Evolutionary conservation across 306 rosid genomes (phyloP).

Genomic region (Citrullus mucosospermus): DNA sequence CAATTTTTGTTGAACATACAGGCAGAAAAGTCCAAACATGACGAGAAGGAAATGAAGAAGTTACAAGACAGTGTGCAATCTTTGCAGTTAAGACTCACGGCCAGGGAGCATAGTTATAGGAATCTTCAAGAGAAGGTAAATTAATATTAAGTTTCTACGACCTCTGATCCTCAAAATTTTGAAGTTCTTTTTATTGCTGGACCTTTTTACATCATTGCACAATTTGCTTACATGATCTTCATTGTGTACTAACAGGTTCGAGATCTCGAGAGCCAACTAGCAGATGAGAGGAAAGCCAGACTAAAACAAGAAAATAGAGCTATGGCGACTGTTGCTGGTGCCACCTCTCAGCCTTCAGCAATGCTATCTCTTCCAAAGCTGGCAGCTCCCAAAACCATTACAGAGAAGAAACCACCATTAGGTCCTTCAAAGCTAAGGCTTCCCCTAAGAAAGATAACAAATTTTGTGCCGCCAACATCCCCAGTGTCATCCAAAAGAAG

Average conservation of each 20-base stretch:
- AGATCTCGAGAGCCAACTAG: constrained; percentile 81
- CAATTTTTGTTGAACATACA: constrained; percentile 15
- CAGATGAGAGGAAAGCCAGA: constrained; percentile 77
- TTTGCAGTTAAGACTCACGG: constrained; percentile 60
- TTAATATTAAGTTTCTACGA: not conserved
- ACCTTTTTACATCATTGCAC: not conserved
- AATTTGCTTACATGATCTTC: not conserved
- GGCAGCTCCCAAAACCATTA: constrained; percentile 19
- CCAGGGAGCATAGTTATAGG: constrained; percentile 65
- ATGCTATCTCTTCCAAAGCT: constrained; percentile 17
- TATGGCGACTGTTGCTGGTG: constrained; percentile 15
- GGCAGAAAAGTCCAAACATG: constrained; percentile 80
- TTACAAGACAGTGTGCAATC: constrained; percentile 63
- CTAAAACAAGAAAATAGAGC: constrained; percentile 71
- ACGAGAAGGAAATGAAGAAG: constrained; percentile 82
- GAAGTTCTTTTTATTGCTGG: not conserved
- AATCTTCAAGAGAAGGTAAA: constrained; percentile 86
- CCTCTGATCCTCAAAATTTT: not conserved
- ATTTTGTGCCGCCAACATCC: constrained; percentile 43
- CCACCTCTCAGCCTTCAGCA: constrained; percentile 40
- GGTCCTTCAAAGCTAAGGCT: constrained; percentile 54
- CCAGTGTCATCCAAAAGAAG: constrained; percentile 33
- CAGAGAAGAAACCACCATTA: constrained; percentile 68
- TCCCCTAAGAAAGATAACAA: constrained; percentile 63
- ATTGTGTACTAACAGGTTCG: constrained; percentile 37